A percentile compares a stretch with the other conserved stretches of the same genome.
Conservation (phyloP, 108 stramenopile genomes). For the Skeletonema costatum region DNA sequence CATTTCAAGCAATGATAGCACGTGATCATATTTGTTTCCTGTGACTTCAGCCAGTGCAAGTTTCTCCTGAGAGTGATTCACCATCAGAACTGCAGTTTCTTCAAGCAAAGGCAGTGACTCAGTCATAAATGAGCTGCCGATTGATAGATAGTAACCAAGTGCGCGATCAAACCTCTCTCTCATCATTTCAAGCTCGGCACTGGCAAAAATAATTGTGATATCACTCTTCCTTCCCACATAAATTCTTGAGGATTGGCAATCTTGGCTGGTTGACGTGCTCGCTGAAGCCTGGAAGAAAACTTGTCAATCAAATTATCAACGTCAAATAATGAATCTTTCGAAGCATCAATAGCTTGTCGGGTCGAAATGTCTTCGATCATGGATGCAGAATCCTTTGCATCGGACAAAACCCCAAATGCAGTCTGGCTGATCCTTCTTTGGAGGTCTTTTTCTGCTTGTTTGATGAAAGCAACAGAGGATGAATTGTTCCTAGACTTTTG, state of each 20-base stretch:
- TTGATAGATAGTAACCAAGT: slow-evolving; percentile 60
- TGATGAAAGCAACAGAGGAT: slow-evolving; percentile 13
- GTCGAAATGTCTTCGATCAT: slow-evolving; percentile 4
- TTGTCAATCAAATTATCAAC: slow-evolving; percentile 21
- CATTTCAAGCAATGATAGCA: slow-evolving; percentile 65
- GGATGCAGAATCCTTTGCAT: slow-evolving; percentile 4
- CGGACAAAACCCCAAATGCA: slow-evolving; percentile 39
- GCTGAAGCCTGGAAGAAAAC: slow-evolving; percentile 22
- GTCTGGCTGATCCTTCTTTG: slow-evolving; percentile 48
- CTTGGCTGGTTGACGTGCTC: not conserved
- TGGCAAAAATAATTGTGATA: slow-evolving; percentile 33
- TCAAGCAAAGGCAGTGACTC: slow-evolving; percentile 33
- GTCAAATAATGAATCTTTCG: slow-evolving; percentile 40
- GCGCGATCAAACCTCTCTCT: slow-evolving; percentile 64
- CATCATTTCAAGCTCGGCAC: slow-evolving; percentile 77
- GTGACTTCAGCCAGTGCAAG: slow-evolving; percentile 1
- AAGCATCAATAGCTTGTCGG: slow-evolving; percentile 38
- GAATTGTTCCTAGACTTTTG: slow-evolving; percentile 22
- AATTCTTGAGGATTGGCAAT: slow-evolving; percentile 15
- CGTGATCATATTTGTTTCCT: slow-evolving; percentile 46
- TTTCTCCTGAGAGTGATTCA: slow-evolving; percentile 23
- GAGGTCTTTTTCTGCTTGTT: slow-evolving; percentile 40
- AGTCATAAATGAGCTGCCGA: slow-evolving; percentile 55
- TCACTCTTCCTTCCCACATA: slow-evolving; percentile 5
- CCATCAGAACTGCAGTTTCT: slow-evolving; percentile 52